Evolutionary conservation across 805 yeast genomes (phyloP), one percentile per base, ranked within the genome.

Genomic region (Kodamaea neixiangensis): DNA sequence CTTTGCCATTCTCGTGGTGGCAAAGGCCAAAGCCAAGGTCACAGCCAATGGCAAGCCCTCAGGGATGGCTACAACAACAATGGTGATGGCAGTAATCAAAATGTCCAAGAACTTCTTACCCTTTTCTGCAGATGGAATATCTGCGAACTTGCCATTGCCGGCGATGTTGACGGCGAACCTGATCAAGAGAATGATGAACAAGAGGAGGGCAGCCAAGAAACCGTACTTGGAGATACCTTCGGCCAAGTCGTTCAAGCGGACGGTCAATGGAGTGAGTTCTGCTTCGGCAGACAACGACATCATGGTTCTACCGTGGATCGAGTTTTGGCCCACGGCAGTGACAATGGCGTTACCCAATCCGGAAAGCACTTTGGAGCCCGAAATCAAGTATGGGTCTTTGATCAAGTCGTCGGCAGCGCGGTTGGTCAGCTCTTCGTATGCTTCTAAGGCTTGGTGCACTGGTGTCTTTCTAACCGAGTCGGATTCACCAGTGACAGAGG

Each of bases 31-130:
- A 0, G 99, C 97, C 44, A 94, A 77, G 1, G 99, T 94, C 14
- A 94, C 99, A 1, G 99, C 99, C 50, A 94, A 76, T 1, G 99
- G 99, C 51, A 94, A 79, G 54, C 99, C 99, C 71, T 94, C 99
- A 2, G 99, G 99, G n/a, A 94, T 97, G 0, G 99, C 99, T 46
- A 94, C 99, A 13, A 93, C 99, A 22, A 94, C 84, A 59, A 94
- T 80, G 0, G 99, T 91, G 53, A 94, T 87, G 0, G 98, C 87
- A 19, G 94, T 89, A 62, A 94, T 94, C 53, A 94, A 76, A 50
- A 93, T 88, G 61, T 89, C 86, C 73, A 94, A 75, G 59, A 92
- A 92, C 57, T 79, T 80, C 49, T 89, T 83, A 57, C 97, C 97
- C 71, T 91, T 92, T 62, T 85, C 81, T 6, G 97, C 81, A 5